A percentile compares a stretch with the other conserved stretches of the same genome.
These are phyloP conservation scores for Pleurotus ostreatus DNA, from an alignment of 768 basidiomycete species.

Conservation along the genomic window DNA sequence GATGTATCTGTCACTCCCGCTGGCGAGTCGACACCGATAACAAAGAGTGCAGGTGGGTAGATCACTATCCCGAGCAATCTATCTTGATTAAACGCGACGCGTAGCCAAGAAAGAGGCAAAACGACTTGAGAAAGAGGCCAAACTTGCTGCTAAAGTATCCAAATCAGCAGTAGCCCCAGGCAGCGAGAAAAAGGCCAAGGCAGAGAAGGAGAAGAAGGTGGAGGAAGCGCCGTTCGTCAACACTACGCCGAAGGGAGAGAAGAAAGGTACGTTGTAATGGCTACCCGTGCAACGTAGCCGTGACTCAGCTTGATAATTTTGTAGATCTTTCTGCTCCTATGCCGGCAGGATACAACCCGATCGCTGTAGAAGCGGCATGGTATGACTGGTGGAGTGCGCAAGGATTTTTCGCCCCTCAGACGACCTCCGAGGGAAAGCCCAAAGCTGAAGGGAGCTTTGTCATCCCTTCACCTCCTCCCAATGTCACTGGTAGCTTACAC, in stretches of 20 bases:
- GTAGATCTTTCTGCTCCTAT: conserved; percentile 84
- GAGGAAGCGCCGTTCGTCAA: conserved; percentile 81
- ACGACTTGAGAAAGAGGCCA: conserved; percentile 73
- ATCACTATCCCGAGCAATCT: neutral
- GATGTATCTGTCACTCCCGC: neutral
- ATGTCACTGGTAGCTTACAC: conserved; percentile 93
- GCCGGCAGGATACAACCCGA: conserved; percentile 92
- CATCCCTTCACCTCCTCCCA: conserved; percentile 90
- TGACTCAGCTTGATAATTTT: neutral
- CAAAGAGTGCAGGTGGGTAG: conserved; percentile 38
- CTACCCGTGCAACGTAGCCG: neutral
- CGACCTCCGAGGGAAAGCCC: conserved; percentile 49
- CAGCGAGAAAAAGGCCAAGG: conserved; percentile 70
- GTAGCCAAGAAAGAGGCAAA: conserved; percentile 86
- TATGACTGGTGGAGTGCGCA: conserved; percentile 96
- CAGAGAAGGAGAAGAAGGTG: conserved; percentile 68
- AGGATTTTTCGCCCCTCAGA: conserved; percentile 84
- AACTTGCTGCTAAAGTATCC: conserved; percentile 65
- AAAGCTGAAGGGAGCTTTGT: conserved; percentile 73
- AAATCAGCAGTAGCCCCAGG: conserved; percentile 33
- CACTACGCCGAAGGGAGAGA: conserved; percentile 84
- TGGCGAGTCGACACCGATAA: conserved; percentile 12
- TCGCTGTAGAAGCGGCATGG: conserved; percentile 92
- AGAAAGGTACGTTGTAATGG: conserved; percentile 66
- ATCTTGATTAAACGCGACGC: neutral